Conservation (phyloP, 1,139 yeast species). For the Zygoascus meyerae region DNA sequence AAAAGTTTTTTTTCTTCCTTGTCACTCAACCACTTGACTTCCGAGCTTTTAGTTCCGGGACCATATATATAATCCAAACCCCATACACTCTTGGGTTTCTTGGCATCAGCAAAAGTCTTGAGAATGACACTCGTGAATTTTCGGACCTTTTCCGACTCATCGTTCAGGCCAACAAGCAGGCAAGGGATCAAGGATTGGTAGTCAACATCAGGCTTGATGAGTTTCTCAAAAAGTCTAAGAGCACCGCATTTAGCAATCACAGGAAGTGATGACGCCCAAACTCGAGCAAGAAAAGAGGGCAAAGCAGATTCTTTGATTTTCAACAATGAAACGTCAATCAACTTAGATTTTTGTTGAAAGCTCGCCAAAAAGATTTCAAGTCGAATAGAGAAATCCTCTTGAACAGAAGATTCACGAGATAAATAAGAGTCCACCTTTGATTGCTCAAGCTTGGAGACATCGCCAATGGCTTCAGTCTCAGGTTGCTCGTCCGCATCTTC, state of each 20-base stretch:
- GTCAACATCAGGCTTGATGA: slow-evolving; percentile 24
- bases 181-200: slow-evolving; percentile 33
- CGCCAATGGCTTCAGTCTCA: background rate
- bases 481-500: slow-evolving; percentile 23
- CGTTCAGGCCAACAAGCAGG: slow-evolving; percentile 28
- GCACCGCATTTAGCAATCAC: slow-evolving; percentile 30
- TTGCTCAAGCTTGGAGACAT: slow-evolving; percentile 3
- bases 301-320: slow-evolving; percentile 16
- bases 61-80: slow-evolving; percentile 43
- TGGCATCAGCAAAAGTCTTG: slow-evolving; percentile 32
- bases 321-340: slow-evolving; percentile 14
- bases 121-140: slow-evolving; percentile 38
- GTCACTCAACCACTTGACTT: slow-evolving; percentile 52
- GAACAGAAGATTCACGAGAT: slow-evolving; percentile 30
- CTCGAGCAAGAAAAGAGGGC: slow-evolving; percentile 30
- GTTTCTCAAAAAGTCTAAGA: slow-evolving; percentile 22
- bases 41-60: slow-evolving; percentile 38
- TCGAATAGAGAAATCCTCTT: slow-evolving; percentile 41
- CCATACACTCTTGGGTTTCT: slow-evolving; percentile 38
- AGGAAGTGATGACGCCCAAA: slow-evolving; percentile 30
- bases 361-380: slow-evolving; percentile 37
- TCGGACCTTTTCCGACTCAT: slow-evolving; percentile 33
- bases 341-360: slow-evolving; percentile 10
- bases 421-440: slow-evolving; percentile 37
- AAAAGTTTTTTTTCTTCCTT: slow-evolving; percentile 54